Base-by-base conservation (phyloP, 129 eudicot species). In the Rutidosis leptorrhynchoides region DNA sequence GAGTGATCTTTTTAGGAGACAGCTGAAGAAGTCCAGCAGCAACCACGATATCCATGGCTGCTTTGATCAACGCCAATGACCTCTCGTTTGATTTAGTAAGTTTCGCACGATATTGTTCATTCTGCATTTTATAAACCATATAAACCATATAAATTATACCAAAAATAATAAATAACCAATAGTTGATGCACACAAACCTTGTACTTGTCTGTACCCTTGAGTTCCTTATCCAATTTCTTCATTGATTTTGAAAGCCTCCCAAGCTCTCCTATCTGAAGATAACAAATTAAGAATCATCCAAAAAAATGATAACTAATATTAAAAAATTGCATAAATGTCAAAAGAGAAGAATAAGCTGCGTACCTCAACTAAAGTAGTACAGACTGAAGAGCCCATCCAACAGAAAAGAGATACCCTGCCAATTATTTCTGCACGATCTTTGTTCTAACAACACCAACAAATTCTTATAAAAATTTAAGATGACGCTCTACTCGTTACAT, bases 191-290 rank as follows among this genome's bases (percentile, higher is more conserved):
- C 42, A 52, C 81, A 53, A 67, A 94, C 99, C 95, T 94, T 81
- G 77, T 78, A 40, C 23, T 91, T 87, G 58, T 87, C 83, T 8
- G 82, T 65, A 19, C 85, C 86, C 83, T 89, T 80, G 9, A 88
- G 87, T 62, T 84, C 93, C 80, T 89, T 93, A 80, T 89, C 97
- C 78, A 89, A 45, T 69, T 86, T 94, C 86, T 89, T 94, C 85
- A 89, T 68, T 53, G 96, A 82, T 27, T 76, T 70, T 6, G 97
- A 86, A 80, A 94, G 86, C 88, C 99, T 86, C 53, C 92, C 96
- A 35, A 94, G 70, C 83, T 94, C 99, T 72, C 90, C 90, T 70
- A 84, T 12, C 99, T 90, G 84, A 73, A 16, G 2, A 57, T n/a
- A 53, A 74, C 46, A 66, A 26, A 75, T 52, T 6, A 1, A 59